These are phyloP conservation scores for Fusarium virguliforme DNA, from an alignment of 2,329 filamentous ascomycete genomes.

Conservation along the genomic window DNA sequence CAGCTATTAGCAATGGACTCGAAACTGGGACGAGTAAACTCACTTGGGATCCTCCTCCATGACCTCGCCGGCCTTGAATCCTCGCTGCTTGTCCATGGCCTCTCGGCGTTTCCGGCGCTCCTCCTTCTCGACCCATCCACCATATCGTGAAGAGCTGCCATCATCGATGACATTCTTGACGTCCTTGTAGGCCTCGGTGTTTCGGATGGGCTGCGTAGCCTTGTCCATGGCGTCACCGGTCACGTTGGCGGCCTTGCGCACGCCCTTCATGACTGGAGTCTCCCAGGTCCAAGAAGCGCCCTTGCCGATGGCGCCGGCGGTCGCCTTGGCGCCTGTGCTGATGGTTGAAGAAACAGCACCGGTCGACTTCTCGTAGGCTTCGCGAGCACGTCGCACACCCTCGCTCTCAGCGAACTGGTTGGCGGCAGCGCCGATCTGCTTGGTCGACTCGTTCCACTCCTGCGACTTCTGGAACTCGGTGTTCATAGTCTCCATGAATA, in stretches of 20 bases:
- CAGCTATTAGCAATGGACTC: slow-evolving; percentile 51
- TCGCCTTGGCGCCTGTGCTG: slow-evolving; percentile 85
- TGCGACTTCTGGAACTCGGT: slow-evolving; percentile 96
- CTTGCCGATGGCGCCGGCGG: slow-evolving; percentile 89
- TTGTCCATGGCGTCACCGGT: slow-evolving; percentile 93
- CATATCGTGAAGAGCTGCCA: slow-evolving; percentile 94
- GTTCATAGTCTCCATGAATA: slow-evolving; percentile 97
- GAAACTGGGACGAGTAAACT: slow-evolving; percentile 58
- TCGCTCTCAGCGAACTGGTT: slow-evolving; percentile 96
- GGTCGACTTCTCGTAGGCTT: slow-evolving; percentile 89
- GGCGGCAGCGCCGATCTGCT: slow-evolving; percentile 89
- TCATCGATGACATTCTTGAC: slow-evolving; percentile 98
- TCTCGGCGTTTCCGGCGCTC: slow-evolving; percentile 88
- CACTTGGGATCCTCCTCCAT: slow-evolving; percentile 91
- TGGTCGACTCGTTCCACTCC: slow-evolving; percentile 99
- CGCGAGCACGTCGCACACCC: slow-evolving; percentile 86
- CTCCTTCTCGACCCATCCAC: slow-evolving; percentile 97
- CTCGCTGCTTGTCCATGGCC: slow-evolving; percentile 75
- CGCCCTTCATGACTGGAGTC: slow-evolving; percentile 90
- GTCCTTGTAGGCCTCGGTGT: slow-evolving; percentile 94
- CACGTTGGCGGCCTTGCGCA: slow-evolving; percentile 86
- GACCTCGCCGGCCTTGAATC: slow-evolving; percentile 67
- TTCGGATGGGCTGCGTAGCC: slow-evolving; percentile 92
- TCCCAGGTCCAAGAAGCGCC: slow-evolving; percentile 98
- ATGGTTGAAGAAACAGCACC: slow-evolving; percentile 86